Evolutionary conservation across 1,139 yeast species (phyloP).

Genomic region (Suhomyces yuchorum): DNA sequence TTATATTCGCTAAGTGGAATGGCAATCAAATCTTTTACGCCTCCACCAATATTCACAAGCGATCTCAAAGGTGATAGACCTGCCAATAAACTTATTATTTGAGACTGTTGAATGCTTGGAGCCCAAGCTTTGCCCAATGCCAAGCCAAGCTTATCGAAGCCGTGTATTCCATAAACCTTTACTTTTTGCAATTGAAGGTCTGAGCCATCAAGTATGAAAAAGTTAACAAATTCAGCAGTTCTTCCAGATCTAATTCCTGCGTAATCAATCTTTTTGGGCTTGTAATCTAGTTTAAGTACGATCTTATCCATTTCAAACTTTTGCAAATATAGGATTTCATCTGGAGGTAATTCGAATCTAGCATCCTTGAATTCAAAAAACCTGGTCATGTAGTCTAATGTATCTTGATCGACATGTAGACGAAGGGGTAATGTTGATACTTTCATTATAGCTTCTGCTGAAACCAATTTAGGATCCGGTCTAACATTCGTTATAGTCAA

Average conservation of each 20-base stretch:
- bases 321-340: slow-evolving; percentile 69
- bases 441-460: slow-evolving; percentile 66
- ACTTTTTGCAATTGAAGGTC: slow-evolving; percentile 63
- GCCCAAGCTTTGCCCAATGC: slow-evolving; percentile 73
- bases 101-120: slow-evolving; percentile 81
- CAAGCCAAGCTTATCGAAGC: slow-evolving; percentile 60
- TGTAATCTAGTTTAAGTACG: slow-evolving; percentile 77
- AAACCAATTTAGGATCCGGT: slow-evolving; percentile 64
- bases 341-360: slow-evolving; percentile 59
- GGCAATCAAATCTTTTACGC: slow-evolving; percentile 70
- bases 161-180: slow-evolving; percentile 73
- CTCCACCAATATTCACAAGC: slow-evolving; percentile 74
- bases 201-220: slow-evolving; percentile 87
- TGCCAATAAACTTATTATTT: slow-evolving; percentile 69
- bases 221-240: slow-evolving; percentile 81
- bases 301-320: slow-evolving; percentile 65
- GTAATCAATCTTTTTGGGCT: slow-evolving; percentile 86
- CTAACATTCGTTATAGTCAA: slow-evolving; percentile 59
- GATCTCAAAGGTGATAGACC: slow-evolving; percentile 86
- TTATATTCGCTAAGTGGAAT: slow-evolving; percentile 75
- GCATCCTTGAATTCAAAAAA: slow-evolving; percentile 80
- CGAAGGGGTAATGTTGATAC: slow-evolving; percentile 71
- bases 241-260: slow-evolving; percentile 84
- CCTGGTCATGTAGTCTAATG: slow-evolving; percentile 77
- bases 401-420: slow-evolving; percentile 89